These are phyloP conservation scores for Boeremia exigua DNA, from an alignment of 2,329 filamentous ascomycete genomes.

Conservation along the genomic window DNA sequence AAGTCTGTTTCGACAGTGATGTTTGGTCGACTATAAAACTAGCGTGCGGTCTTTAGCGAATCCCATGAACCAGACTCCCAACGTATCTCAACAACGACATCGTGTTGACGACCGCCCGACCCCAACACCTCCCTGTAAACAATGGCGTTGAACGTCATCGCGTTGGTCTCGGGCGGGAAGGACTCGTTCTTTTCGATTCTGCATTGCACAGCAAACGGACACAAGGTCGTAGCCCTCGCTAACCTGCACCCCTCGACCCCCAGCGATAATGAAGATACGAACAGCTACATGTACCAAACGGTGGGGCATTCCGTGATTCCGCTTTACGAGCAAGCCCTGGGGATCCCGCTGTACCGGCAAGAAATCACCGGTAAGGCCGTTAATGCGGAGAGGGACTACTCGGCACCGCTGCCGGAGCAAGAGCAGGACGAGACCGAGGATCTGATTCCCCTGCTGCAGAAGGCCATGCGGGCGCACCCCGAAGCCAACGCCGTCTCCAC, in stretches of 20 bases:
- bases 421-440: constrained; percentile 83
- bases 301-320: constrained; percentile 88
- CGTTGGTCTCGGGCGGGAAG: constrained; percentile 93
- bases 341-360: constrained; percentile 82
- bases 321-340: constrained; percentile 79
- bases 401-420: constrained; percentile 22
- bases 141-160: constrained; percentile 68
- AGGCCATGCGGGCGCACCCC: constrained; percentile 72
- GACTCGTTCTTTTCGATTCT: constrained; percentile 94
- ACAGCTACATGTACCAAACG: constrained; percentile 99
- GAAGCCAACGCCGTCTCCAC: constrained; percentile 85
- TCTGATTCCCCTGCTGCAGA: constrained; percentile 74
- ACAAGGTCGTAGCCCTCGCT: constrained; percentile 83
- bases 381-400: constrained; percentile 75
- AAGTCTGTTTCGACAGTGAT: background rate
- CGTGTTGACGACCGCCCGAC: no score
- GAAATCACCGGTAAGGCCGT: constrained; percentile 75
- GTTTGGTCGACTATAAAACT: constrained; percentile 14
- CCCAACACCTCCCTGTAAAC: background rate
- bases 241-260: constrained; percentile 74
- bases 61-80: constrained; percentile 1
- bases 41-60: constrained; percentile 17
- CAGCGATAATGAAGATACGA: constrained; percentile 67
- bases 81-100: constrained; percentile 4
- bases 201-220: constrained; percentile 86